Evolutionary conservation across 306 rosid genomes (phyloP).

Genomic region (Cucumis cinereus): DNA sequence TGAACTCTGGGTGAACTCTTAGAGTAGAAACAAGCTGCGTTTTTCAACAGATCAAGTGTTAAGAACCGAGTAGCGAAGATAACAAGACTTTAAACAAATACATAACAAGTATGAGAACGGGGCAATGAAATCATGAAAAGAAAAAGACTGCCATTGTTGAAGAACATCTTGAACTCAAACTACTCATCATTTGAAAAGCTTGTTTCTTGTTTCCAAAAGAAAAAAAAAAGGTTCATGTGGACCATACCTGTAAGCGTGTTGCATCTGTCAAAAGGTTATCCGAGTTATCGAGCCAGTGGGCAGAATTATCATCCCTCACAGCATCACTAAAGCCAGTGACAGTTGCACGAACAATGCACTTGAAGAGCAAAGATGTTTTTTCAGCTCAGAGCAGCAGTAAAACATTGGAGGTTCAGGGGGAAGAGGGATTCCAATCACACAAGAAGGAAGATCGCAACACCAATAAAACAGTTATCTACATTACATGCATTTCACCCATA

Average conservation of each 20-base stretch:
- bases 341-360: constrained; percentile 81
- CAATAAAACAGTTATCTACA: background rate
- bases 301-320: constrained; percentile 21
- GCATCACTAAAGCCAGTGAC: constrained; percentile 37
- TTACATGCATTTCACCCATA: background rate
- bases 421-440: background rate
- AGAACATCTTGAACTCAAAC: background rate
- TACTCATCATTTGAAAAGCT: background rate
- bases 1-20: constrained; percentile 62
- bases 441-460: background rate
- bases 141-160: background rate
- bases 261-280: constrained; percentile 61
- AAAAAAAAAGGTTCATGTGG: background rate
- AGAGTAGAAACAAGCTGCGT: constrained; percentile 87
- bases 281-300: constrained; percentile 20
- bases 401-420: background rate
- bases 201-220: no score
- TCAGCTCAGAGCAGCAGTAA: background rate
- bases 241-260: constrained; percentile 64
- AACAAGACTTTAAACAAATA: constrained; percentile 4
- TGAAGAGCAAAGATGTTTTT: constrained; percentile 19
- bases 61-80: constrained; percentile 23
- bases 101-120: background rate
- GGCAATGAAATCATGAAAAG: background rate
- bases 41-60: constrained; percentile 19